phyloP scores from a whole-genome alignment of 1,284 basidiomycete species.

The Polyporus tsugae region DNA sequence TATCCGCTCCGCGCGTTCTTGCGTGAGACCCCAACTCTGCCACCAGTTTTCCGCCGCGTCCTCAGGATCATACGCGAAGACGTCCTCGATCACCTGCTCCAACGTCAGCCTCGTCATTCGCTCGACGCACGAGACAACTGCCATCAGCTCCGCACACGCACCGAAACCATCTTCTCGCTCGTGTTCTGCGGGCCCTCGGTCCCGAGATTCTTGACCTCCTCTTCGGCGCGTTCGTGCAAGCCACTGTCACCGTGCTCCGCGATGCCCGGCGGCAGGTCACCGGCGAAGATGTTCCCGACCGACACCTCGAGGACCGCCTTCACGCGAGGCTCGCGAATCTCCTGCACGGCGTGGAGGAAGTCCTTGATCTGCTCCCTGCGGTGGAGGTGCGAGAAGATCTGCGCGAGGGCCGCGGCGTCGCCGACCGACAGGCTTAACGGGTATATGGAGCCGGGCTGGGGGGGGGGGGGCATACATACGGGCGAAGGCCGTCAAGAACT shows the following conservation, averaged over 20 bases:
- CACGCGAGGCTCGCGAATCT: slow-evolving; percentile 46
- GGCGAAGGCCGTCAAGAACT: too few relatives aligned
- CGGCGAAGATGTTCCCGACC: slow-evolving; percentile 34
- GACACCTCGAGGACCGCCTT: slow-evolving; percentile 28
- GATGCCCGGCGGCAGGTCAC: slow-evolving; percentile 33
- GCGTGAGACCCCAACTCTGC: slow-evolving; percentile 46
- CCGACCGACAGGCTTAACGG: slow-evolving; percentile 59
- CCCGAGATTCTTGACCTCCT: slow-evolving; percentile 21
- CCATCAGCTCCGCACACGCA: too few relatives aligned
- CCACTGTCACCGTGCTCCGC: slow-evolving; percentile 22
- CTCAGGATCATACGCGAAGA: slow-evolving; percentile 47
- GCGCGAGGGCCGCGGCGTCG: slow-evolving; percentile 64
- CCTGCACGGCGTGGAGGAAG: slow-evolving; percentile 61
- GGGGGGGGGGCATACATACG: too few relatives aligned
- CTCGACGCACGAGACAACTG: too few relatives aligned
- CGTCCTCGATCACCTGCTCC: slow-evolving; percentile 30
- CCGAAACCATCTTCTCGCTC: slow-evolving; percentile 30
- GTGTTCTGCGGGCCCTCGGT: slow-evolving; percentile 20
- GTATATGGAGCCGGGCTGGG: slow-evolving; percentile 61
- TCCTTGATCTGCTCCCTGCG: slow-evolving; percentile 56
- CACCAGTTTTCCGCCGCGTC: slow-evolving; percentile 49
- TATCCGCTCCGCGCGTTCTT: slow-evolving; percentile 38
- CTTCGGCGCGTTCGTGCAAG: slow-evolving; percentile 24
- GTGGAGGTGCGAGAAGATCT: slow-evolving; percentile 62
- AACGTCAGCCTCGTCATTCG: slow-evolving; percentile 23